Evolutionary conservation across 257 asterid species (phyloP).

Genomic region (Nicotiana paniculata): DNA sequence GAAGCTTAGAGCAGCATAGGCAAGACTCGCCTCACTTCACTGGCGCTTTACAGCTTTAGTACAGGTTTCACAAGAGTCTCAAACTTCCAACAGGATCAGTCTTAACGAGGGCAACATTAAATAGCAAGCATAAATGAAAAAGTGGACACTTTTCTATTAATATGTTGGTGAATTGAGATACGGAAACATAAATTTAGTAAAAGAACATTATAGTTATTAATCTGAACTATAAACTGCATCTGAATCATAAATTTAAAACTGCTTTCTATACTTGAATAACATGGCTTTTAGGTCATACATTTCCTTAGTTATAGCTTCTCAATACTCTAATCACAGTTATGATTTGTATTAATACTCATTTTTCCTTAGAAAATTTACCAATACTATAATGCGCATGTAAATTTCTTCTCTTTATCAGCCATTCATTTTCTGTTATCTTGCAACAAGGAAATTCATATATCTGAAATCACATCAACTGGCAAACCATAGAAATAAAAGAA

Average conservation of each 20-base stretch:
- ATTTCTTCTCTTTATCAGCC: too few species aligned
- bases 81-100: not conserved
- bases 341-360: not conserved
- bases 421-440: too few species aligned
- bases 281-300: not conserved
- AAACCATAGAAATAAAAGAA: too few species aligned
- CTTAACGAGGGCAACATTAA: not conserved
- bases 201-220: not conserved
- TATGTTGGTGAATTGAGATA: not conserved
- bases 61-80: not conserved
- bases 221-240: not conserved
- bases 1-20: not conserved
- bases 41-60: not conserved
- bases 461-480: too few species aligned
- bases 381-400: too few species aligned
- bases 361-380: not conserved
- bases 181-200: not conserved
- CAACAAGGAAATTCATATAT: too few species aligned
- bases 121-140: not conserved
- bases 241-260: not conserved
- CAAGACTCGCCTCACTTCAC: not conserved
- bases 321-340: not conserved
- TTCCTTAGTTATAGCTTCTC: not conserved
- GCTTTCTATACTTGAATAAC: not conserved
- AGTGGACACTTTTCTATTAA: not conserved